These are phyloP conservation scores for Boeremia exigua DNA, from an alignment of 2,329 filamentous ascomycete species.

Conservation along the genomic window DNA sequence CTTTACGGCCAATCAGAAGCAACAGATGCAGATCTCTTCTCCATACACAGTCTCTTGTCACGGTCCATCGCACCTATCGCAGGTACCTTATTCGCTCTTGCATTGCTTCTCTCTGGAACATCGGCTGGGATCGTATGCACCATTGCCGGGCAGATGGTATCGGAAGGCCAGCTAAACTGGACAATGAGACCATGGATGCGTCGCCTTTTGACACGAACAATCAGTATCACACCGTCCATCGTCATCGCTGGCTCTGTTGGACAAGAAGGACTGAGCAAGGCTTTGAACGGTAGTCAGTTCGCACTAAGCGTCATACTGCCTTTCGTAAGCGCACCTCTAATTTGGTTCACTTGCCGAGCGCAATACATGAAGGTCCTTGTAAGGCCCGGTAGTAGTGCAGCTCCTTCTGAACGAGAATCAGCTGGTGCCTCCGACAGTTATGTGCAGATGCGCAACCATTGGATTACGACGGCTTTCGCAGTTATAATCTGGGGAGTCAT, in stretches of 20 bases:
- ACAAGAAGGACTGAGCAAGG: constrained; percentile 70
- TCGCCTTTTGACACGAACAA: constrained; percentile 75
- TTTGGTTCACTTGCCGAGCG: constrained; percentile 82
- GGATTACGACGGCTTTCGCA: constrained; percentile 65
- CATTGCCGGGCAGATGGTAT: constrained; percentile 88
- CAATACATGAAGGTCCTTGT: constrained; percentile 77
- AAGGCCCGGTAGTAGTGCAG: not conserved
- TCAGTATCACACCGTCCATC: constrained; percentile 82
- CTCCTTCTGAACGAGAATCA: not conserved
- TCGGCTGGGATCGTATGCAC: constrained; percentile 88
- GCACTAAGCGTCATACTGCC: constrained; percentile 79
- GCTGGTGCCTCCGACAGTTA: constrained; percentile 26
- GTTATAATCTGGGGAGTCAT: constrained; percentile 75
- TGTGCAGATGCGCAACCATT: constrained; percentile 73
- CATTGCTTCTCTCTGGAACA: constrained; percentile 78
- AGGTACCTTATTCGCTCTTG: constrained; percentile 83
- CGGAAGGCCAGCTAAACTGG: constrained; percentile 81
- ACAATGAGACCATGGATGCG: constrained; percentile 77
- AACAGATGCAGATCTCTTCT: constrained; percentile 77
- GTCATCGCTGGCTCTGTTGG: constrained; percentile 83
- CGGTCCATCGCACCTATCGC: constrained; percentile 73
- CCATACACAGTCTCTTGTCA: constrained; percentile 76
- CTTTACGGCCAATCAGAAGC: constrained; percentile 68
- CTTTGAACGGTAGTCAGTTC: constrained; percentile 79
- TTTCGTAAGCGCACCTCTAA: constrained; percentile 80